Evolutionary conservation across 805 yeast genomes (phyloP).

Genomic region (Kodamaea sagamina): DNA sequence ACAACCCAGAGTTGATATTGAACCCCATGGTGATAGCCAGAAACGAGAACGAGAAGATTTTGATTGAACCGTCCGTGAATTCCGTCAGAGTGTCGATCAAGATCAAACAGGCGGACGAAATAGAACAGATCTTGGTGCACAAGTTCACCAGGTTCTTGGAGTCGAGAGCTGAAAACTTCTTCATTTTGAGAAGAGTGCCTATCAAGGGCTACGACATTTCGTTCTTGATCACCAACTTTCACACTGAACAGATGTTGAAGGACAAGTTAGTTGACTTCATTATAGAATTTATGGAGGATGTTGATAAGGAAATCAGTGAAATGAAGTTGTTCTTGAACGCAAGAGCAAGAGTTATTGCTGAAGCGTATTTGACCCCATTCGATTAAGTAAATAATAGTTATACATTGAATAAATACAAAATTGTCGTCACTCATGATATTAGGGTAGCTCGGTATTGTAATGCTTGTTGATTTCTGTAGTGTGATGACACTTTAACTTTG

Average conservation of each 20-base stretch:
- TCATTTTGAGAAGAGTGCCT: slow-evolving; percentile 88
- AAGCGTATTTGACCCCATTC: slow-evolving; percentile 88
- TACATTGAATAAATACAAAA: slow-evolving; percentile 2
- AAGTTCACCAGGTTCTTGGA: slow-evolving; percentile 92
- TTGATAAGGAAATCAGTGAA: slow-evolving; percentile 96
- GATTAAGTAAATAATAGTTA: slow-evolving; percentile 45
- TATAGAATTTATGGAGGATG: slow-evolving; percentile 98
- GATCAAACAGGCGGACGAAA: slow-evolving; percentile 97
- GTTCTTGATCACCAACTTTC: slow-evolving; percentile 88
- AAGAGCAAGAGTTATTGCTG: slow-evolving; percentile 96
- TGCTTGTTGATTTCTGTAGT: too few relatives aligned
- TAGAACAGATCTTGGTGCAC: slow-evolving; percentile 90
- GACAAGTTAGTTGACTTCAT: slow-evolving; percentile 94
- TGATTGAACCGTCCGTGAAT: slow-evolving; percentile 93
- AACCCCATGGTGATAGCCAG: slow-evolving; percentile 90
- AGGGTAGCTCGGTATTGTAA: not conserved
- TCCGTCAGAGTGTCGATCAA: slow-evolving; percentile 87
- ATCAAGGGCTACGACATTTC: slow-evolving; percentile 91
- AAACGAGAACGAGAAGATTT: slow-evolving; percentile 88
- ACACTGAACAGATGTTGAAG: slow-evolving; percentile 93
- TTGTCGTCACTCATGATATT: slow-evolving; percentile 3
- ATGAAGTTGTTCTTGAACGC: slow-evolving; percentile 97
- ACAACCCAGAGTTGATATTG: slow-evolving; percentile 77
- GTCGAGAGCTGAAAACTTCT: slow-evolving; percentile 92
- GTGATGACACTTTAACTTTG: too few relatives aligned